Evolutionary conservation across 1,139 yeast species (phyloP).

Genomic region (Pichia sp.): DNA sequence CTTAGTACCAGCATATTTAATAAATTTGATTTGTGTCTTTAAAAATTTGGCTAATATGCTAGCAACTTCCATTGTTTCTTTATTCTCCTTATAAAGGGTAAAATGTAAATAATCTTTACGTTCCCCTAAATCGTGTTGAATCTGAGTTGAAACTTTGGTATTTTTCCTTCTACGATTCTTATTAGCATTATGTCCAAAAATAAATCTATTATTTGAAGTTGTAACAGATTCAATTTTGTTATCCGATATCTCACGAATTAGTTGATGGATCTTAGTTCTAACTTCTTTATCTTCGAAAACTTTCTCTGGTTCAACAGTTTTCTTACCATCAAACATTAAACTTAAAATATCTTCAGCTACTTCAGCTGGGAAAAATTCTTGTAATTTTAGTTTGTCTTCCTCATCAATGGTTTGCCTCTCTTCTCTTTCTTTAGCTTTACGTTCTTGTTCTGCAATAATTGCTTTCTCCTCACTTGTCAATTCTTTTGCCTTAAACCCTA

Average conservation of each 20-base stretch:
- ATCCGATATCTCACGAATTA: conserved; percentile 66
- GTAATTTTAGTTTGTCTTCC: conserved; percentile 40
- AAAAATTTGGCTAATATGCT: conserved; percentile 63
- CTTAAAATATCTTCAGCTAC: conserved; percentile 49
- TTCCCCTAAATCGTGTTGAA: conserved; percentile 60
- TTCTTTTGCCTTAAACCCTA: conserved; percentile 60
- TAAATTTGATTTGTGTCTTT: conserved; percentile 58
- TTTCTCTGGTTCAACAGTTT: conserved; percentile 48
- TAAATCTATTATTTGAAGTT: conserved; percentile 57
- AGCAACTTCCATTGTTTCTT: conserved; percentile 96
- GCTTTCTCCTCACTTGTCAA: conserved; percentile 37
- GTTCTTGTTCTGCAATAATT: conserved; percentile 28
- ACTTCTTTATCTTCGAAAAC: conserved; percentile 57
- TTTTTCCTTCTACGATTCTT: conserved; percentile 30
- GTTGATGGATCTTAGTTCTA: conserved; percentile 72
- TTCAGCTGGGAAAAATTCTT: conserved; percentile 49
- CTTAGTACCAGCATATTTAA: conserved; percentile 90
- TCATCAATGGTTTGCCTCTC: conserved; percentile 36
- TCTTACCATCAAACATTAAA: conserved; percentile 51
- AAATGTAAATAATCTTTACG: conserved; percentile 65
- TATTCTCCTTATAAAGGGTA: conserved; percentile 83
- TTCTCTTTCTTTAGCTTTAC: conserved; percentile 30
- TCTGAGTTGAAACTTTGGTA: conserved; percentile 35
- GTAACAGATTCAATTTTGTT: conserved; percentile 76
- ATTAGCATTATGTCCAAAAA: conserved; percentile 38